Base-by-base conservation (phyloP, 108 stramenopile genomes). In the Cyclotella cryptica region DNA sequence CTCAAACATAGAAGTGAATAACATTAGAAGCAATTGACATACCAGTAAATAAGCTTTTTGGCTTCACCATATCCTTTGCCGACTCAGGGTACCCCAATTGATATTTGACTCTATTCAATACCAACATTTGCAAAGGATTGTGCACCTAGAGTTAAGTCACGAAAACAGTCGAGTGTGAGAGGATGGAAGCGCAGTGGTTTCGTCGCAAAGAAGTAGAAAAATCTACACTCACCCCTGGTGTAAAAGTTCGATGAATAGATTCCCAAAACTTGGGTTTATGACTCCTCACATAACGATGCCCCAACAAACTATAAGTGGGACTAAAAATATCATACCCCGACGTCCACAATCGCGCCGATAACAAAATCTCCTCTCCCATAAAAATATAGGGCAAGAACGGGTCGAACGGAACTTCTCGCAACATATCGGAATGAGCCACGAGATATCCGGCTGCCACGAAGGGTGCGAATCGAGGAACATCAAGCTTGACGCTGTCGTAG, bases 191-290 rank as follows among this genome's bases (percentile, higher is more conserved):
- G 6, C 35, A 35, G 35, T 35, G 35, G 35, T 35, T 6, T 35
- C 35, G 35, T 5, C 2, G 35, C 35, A 35, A 2, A 35, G 4
- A 6, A 35, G 35, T n/a, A n/a, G n/a, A n/a, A 35, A 35, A 35
- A 35, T 6, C 35, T 5, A 65, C 44, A 73, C 78, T 79, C 54
- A 80, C 88, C 15, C 87, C 86, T 29, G 69, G 67, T 19, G 79
- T 71, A 72, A 92, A 91, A 4, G 86, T 88, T 59, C 94, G 88
- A 79, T 93, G 91, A 46, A 99, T 90, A 0, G 92, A 88, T 69
- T 98, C 98, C 98, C 98, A 99, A 78, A 99, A 99, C 73, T 98
- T 99, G n/a, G 98, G 98, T 69, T 92, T 91, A 74, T 95, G 90
- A 26, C 88, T 91, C 60, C 97, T 88, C n/a, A 91, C 88, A 79